phyloP scores from a whole-genome alignment of 2,329 filamentous ascomycete genomes.

The Aureobasidium sp. region DNA sequence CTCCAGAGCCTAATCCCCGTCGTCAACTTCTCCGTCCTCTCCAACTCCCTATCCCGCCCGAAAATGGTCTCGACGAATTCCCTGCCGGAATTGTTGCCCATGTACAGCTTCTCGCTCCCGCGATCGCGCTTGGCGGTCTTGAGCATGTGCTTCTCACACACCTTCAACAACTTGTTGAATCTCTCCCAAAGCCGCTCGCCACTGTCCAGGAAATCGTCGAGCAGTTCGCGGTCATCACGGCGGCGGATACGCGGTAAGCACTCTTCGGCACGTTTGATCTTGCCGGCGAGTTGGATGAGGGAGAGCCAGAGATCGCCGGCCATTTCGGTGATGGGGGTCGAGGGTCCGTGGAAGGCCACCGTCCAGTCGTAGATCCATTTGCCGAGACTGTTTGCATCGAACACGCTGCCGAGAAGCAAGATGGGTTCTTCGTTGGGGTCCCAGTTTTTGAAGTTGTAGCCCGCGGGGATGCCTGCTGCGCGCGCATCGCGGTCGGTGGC shows the following conservation, averaged over 20 bases:
- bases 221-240: slow-evolving; percentile 66
- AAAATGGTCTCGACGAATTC: slow-evolving; percentile 97
- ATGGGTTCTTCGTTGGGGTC: slow-evolving; percentile 92
- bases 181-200: slow-evolving; percentile 81
- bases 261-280: slow-evolving; percentile 86
- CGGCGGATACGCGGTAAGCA: slow-evolving; percentile 64
- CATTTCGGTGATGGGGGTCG: slow-evolving; percentile 78
- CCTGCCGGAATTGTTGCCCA: slow-evolving; percentile 86
- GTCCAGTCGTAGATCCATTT: slow-evolving; percentile 99
- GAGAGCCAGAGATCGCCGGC: slow-evolving; percentile 93
- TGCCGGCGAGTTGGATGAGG: slow-evolving; percentile 86
- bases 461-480: slow-evolving; percentile 66
- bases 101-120: slow-evolving; percentile 57
- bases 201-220: slow-evolving; percentile 84
- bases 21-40: slow-evolving; percentile 91
- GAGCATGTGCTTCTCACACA: slow-evolving; percentile 93
- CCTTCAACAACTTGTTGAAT: slow-evolving; percentile 78
- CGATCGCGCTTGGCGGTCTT: slow-evolving; percentile 70
- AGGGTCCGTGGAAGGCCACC: slow-evolving; percentile 76
- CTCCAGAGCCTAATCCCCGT: slow-evolving; percentile 80
- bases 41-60: slow-evolving; percentile 79
- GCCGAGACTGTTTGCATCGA: slow-evolving; percentile 92
- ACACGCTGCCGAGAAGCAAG: slow-evolving; percentile 87
- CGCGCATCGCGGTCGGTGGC: slow-evolving; percentile 61
- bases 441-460: slow-evolving; percentile 98